Evolutionary conservation across 371 early-diverging fungal genomes (phyloP).

Genomic region (Actinomucor elegans): DNA sequence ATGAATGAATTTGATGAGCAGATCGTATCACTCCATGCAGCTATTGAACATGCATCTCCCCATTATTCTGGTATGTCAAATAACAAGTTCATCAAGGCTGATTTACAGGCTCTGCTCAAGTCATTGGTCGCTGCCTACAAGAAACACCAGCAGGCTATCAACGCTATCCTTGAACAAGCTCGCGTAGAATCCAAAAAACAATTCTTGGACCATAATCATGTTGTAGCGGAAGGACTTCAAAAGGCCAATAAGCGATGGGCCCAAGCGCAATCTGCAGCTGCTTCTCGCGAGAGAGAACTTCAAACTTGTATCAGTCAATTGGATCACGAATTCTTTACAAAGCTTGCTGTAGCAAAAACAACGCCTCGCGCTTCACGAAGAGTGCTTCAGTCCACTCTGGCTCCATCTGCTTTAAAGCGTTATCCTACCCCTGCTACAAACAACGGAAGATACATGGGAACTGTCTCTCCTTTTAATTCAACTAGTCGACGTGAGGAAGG

Average conservation of each 20-base stretch:
- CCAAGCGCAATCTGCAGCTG: constrained; percentile 33
- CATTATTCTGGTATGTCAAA: constrained; percentile 37
- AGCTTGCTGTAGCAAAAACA: constrained; percentile 39
- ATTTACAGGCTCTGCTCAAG: constrained; percentile 48
- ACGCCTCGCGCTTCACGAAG: constrained; percentile 1
- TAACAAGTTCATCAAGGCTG: constrained; percentile 42
- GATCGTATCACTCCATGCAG: constrained; percentile 27
- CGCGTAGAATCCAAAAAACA: constrained; percentile 31
- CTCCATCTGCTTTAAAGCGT: not conserved
- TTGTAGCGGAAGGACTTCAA: constrained; percentile 37
- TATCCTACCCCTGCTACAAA: not conserved
- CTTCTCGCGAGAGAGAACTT: constrained; percentile 31
- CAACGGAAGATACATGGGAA: not conserved
- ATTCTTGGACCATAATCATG: constrained; percentile 28
- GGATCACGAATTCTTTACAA: constrained; percentile 48
- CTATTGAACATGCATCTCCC: constrained; percentile 43
- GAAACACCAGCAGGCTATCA: constrained; percentile 37
- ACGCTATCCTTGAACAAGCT: constrained; percentile 31
- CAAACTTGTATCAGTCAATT: constrained; percentile 38
- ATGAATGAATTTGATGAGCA: constrained; percentile 37
- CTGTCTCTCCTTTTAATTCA: constrained; percentile 1
- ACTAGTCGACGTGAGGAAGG: not conserved
- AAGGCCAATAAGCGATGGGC: constrained; percentile 45
- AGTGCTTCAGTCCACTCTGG: not conserved
- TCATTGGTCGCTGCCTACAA: constrained; percentile 51